Evolutionary conservation across 805 yeast genomes (phyloP), one percentile per base, ranked within the genome.

Genomic region (Sungouiozyma ichnusensis): DNA sequence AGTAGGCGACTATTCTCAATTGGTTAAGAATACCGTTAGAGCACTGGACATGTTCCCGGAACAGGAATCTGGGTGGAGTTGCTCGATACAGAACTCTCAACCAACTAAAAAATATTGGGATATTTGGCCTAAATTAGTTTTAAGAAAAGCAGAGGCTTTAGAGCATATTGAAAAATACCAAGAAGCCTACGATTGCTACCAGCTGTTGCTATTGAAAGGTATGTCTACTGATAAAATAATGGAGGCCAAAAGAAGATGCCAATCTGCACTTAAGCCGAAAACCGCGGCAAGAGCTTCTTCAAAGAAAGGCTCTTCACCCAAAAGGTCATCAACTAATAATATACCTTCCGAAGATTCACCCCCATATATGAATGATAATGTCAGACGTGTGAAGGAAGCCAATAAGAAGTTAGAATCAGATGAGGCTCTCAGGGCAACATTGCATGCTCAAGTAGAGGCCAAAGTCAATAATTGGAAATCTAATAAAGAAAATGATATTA

Each of bases 221-320:
- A 74, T 74, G 18, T 73, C 79, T 2, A 74, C 77, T 27, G 76
- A 78, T 44, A 67, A 73, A 24, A 68, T 77, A 0, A 64, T 90
- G 73, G 95, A 85, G 39, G 94, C 90, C 2, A 86, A 77, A 56
- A 72, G 90, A 52, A 72, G 98, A 44, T 84, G 95, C 46, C 72
- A 73, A 40, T 72, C 71, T 15, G 74, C 79, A 1, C 58, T 87
- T 16, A 71, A 76, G 44, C 92, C 94, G 32, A 43, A 11, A 7
- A 24, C 11, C 9, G 9, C 48, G 15, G 37, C 15, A 15, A 20
- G n/a, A 36, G 20, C 29, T 16, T n/a, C n/a, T n/a, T n/a, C n/a
- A n/a, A n/a, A n/a, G n/a, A n/a, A n/a, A n/a, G n/a, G n/a, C n/a
- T n/a, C n/a, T n/a, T 19, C 37, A 17, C 20, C 47, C 46, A 38